phyloP scores from a whole-genome alignment of 2,329 filamentous ascomycete species.

The Cytospora piceae region DNA sequence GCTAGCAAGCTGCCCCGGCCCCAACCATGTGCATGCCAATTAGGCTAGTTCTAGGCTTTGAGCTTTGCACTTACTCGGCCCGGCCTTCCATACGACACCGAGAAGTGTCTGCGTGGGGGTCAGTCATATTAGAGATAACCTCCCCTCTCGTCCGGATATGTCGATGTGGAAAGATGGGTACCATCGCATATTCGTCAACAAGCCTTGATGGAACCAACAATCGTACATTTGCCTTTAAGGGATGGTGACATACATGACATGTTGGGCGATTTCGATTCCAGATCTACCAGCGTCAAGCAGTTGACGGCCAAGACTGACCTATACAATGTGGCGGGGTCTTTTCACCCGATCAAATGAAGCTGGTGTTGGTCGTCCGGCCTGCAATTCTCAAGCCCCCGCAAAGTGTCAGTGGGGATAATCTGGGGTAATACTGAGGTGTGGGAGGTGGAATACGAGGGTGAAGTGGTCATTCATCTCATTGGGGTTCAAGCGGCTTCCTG shows the following conservation, averaged over 20 bases:
- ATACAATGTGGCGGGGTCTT: not conserved
- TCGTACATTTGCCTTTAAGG: too few relatives aligned
- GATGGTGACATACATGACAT: too few relatives aligned
- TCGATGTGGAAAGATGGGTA: not conserved
- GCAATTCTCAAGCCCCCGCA: constrained; percentile 16
- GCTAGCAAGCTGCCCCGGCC: not conserved
- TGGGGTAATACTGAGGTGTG: constrained; percentile 28
- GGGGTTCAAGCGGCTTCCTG: not conserved
- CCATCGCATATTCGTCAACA: not conserved
- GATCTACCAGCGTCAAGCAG: too few relatives aligned
- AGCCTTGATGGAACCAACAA: too few relatives aligned
- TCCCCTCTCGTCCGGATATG: not conserved
- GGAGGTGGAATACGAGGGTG: constrained; percentile 6
- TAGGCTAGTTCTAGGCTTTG: not conserved
- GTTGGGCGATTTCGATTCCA: too few relatives aligned
- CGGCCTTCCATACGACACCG: not conserved
- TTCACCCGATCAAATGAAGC: constrained; percentile 11
- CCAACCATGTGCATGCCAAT: not conserved
- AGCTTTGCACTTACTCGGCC: not conserved
- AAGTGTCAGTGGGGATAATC: constrained; percentile 19
- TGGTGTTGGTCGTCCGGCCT: constrained; percentile 11
- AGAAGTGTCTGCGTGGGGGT: not conserved
- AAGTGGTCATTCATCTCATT: constrained; percentile 3
- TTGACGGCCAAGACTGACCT: not conserved
- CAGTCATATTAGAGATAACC: not conserved